Percentiles rank a stretch among this genome's conserved stretches.
These are phyloP conservation scores for Sarocladium brachiariae DNA, from an alignment of 2,329 filamentous ascomycete genomes.

Conservation along the genomic window DNA sequence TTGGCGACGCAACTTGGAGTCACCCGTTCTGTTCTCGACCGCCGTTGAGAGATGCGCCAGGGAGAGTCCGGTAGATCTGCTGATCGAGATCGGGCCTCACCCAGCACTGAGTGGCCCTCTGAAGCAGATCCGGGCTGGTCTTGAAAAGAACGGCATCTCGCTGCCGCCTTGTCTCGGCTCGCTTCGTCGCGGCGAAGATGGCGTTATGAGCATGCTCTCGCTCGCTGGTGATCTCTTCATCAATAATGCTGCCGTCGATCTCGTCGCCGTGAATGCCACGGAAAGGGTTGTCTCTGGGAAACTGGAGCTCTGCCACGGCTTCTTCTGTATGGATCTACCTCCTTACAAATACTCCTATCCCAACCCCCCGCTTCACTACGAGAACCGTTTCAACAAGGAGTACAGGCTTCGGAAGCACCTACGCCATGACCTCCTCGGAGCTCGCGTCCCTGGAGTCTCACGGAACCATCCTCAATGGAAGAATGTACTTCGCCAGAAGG, in stretches of 20 bases:
- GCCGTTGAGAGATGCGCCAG: background rate
- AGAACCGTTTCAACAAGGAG: constrained; percentile 12
- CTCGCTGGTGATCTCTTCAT: constrained; percentile 10
- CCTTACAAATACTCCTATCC: constrained; percentile 9
- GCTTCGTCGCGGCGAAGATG: too few relatives aligned
- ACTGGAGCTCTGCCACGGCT: constrained; percentile 4
- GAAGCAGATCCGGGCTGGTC: too few relatives aligned
- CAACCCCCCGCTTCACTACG: background rate
- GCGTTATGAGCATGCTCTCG: background rate
- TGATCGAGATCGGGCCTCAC: too few relatives aligned
- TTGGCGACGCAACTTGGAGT: too few relatives aligned
- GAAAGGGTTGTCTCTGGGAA: background rate
- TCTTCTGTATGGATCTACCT: constrained; percentile 7
- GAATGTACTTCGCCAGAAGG: too few relatives aligned
- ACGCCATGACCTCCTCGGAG: background rate
- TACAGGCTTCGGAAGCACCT: constrained; percentile 12
- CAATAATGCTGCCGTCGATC: constrained; percentile 3
- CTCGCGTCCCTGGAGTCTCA: too few relatives aligned
- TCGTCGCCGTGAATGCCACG: background rate
- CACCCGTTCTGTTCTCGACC: too few relatives aligned
- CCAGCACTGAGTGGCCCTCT: too few relatives aligned
- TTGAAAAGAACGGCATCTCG: too few relatives aligned
- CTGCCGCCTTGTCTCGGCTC: too few relatives aligned
- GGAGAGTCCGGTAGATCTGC: too few relatives aligned
- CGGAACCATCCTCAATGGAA: background rate